Evolutionary conservation across 192 early-diverging fungal species (phyloP), one percentile per base, ranked within the genome.

Genomic region (Helicostylum pulchrum): DNA sequence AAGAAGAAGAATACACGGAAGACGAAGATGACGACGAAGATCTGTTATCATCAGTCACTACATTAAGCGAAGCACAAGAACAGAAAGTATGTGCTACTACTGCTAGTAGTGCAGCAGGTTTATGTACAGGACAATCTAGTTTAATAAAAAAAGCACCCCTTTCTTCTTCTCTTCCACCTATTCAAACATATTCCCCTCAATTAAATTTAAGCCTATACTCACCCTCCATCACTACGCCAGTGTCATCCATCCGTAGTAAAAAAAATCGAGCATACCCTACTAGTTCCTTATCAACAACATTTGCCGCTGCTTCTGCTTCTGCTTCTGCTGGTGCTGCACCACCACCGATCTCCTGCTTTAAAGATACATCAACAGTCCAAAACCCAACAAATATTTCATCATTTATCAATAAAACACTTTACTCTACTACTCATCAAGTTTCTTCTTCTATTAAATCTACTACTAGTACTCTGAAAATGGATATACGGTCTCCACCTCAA

Each of bases 401-500:
- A 17, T 48, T 10, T 39, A 39, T 39, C 9, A 6, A 39, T 39
- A 39, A 39, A 39, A 1, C 36, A 9, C 36, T 39, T 39, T 39
- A 39, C 9, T 39, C 36, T 39, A 39, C 36, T 26, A 39, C 36
- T 10, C 36, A 26, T 10, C 36, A 26, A 26, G 26, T 26, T 26
- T 39, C 36, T 39, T 39, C 36, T 39, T 39, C 36, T 39, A 39
- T 39, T 10, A 5, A 1, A 39, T 39, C 36, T 39, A 39, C n/a
- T n/a, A n/a, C n/a, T n/a, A n/a, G n/a, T n/a, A n/a, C 36, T 39
- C 53, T 34, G 17, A 55, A 34, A 32, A 55, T 39, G 26, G 53
- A 39, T 9, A 7, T 56, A 19, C 15, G 54, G 11, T 56, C 54
- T 15, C 54, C 53, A 55, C 53, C 56, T 58, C 56, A 58, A 58